phyloP scores from a whole-genome alignment of 805 yeast species.

The Teunomyces aglyptinius region DNA sequence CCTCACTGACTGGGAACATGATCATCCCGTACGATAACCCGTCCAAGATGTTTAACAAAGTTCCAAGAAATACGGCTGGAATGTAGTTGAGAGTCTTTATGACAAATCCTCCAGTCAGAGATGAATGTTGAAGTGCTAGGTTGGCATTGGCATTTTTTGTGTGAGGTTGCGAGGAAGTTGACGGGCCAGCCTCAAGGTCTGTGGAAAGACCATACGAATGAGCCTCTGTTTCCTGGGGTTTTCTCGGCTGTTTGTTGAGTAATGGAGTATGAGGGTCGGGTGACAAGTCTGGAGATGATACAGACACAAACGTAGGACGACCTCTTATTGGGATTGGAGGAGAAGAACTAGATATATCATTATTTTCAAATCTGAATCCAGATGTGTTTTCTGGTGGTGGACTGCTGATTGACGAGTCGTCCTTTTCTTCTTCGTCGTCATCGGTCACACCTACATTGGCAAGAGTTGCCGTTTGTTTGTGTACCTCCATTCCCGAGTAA shows the following conservation, averaged over 20 bases:
- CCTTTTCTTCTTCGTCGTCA: conserved; percentile 14
- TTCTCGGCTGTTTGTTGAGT: conserved; percentile 8
- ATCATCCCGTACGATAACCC: conserved; percentile 97
- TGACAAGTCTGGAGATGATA: conserved; percentile 4
- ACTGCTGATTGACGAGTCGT: not conserved
- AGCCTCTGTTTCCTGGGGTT: not conserved
- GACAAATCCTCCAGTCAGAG: not conserved
- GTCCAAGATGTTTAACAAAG: conserved; percentile 82
- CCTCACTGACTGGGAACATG: conserved; percentile 86
- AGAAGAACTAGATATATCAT: conserved; percentile 3
- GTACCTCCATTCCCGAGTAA: conserved; percentile 48
- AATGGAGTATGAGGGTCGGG: conserved; percentile 13
- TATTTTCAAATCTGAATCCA: conserved; percentile 4
- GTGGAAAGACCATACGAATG: not conserved
- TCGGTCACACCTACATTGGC: conserved; percentile 57
- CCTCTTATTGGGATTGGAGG: conserved; percentile 10
- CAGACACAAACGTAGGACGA: not conserved
- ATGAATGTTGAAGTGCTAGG: not conserved
- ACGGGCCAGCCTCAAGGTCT: conserved; percentile 11
- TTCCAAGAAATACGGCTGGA: conserved; percentile 86
- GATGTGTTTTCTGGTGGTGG: conserved; percentile 4
- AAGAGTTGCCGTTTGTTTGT: conserved; percentile 55
- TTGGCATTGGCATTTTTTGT: not conserved
- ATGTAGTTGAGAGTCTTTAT: conserved; percentile 46
- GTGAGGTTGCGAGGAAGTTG: not conserved